These are phyloP conservation scores for Sequoiadendron giganteum DNA, from an alignment of 75 land plant genomes.

Conservation along the genomic window DNA sequence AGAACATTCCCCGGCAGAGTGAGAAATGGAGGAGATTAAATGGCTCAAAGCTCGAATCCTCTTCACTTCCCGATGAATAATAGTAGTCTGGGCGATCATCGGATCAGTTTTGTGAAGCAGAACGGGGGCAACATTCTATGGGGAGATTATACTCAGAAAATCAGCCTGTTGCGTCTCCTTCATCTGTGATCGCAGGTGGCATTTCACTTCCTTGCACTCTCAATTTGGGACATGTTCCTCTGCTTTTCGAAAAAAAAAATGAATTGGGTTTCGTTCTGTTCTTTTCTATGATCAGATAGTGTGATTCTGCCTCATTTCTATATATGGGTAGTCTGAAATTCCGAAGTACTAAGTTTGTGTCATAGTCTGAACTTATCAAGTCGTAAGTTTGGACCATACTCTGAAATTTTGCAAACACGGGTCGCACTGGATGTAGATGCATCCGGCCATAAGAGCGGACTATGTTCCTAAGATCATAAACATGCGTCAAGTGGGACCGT, in stretches of 20 bases:
- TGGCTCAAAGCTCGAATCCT: background rate
- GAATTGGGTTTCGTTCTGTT: background rate
- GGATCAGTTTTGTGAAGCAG: background rate
- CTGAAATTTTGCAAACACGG: no score
- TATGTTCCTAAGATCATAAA: no score
- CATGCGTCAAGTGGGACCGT: background rate
- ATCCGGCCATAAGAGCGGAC: no score
- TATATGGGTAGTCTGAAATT: background rate
- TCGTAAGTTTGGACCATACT: no score
- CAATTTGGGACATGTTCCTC: background rate
- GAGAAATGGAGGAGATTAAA: no score
- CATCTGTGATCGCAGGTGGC: background rate
- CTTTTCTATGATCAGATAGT: background rate
- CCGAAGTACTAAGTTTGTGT: no score
- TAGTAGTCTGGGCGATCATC: background rate
- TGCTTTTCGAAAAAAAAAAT: background rate
- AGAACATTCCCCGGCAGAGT: no score
- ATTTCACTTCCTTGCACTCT: background rate
- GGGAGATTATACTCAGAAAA: background rate
- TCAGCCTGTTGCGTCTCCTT: background rate
- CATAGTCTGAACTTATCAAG: no score
- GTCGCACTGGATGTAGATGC: background rate
- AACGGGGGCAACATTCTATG: background rate
- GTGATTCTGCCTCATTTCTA: background rate
- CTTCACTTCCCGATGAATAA: background rate